These are phyloP conservation scores for Plasmodium chabaudi DNA, from an alignment of 169 alveolate genomes.

Conservation along the genomic window DNA sequence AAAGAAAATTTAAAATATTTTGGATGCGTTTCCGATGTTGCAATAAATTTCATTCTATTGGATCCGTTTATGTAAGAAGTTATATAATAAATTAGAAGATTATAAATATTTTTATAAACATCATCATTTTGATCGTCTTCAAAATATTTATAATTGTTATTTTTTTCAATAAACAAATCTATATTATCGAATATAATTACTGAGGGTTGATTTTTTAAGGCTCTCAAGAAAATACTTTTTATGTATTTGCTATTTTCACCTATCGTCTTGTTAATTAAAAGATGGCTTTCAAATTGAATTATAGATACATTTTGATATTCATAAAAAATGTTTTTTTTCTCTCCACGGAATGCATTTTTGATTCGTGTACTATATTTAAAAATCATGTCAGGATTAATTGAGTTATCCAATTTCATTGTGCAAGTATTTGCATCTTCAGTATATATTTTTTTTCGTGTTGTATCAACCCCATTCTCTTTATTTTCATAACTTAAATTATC, in stretches of 20 bases:
- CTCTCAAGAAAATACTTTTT: slow-evolving; percentile 35
- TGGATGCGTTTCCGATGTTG: slow-evolving; percentile 48
- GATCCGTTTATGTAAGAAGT: slow-evolving; percentile 34
- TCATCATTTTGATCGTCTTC: slow-evolving; percentile 74
- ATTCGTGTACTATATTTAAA: not conserved
- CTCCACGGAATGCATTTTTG: slow-evolving; percentile 10
- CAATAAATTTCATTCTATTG: slow-evolving; percentile 62
- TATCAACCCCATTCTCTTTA: not conserved
- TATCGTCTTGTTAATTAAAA: slow-evolving; percentile 69
- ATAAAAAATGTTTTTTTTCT: slow-evolving; percentile 40
- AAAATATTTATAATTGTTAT: slow-evolving; percentile 26
- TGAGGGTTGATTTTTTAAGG: slow-evolving; percentile 73
- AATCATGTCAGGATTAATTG: not conserved
- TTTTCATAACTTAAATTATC: not conserved
- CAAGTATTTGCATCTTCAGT: not conserved
- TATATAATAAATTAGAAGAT: slow-evolving; percentile 59
- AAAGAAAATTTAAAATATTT: slow-evolving; percentile 72
- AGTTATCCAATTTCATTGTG: not conserved
- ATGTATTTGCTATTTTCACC: slow-evolving; percentile 72
- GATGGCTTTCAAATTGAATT: slow-evolving; percentile 68
- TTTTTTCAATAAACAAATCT: slow-evolving; percentile 69
- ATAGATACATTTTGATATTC: slow-evolving; percentile 68
- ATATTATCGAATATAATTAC: slow-evolving; percentile 71
- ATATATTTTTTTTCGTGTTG: not conserved
- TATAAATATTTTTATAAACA: slow-evolving; percentile 73